Base-by-base conservation (phyloP, 176 grass and related monocot genomes). In the Bonia amplexicaulis region DNA sequence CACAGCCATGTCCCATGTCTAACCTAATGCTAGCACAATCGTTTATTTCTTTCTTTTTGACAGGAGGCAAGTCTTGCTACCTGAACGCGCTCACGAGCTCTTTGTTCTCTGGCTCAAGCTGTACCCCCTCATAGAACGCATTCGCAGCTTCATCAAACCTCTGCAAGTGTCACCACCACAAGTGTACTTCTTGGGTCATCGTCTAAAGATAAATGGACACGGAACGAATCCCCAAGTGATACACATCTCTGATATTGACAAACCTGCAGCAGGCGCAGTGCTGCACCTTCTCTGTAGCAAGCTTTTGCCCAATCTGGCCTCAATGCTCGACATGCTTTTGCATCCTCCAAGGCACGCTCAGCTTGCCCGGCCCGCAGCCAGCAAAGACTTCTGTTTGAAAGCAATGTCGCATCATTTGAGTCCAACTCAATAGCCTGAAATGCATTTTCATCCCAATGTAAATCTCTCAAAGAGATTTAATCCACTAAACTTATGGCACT, bases 1-100 rank as follows among this genome's bases (percentile, higher is more conserved):
- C 23, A n/a, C n/a, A n/a, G n/a, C n/a, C n/a, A n/a, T n/a, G n/a
- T n/a, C n/a, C n/a, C n/a, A n/a, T n/a, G n/a, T n/a, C n/a, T n/a
- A n/a, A n/a, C n/a, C n/a, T n/a, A n/a, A n/a, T n/a, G n/a, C n/a
- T n/a, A n/a, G n/a, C n/a, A 0, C 12, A 29, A 74, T 51, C 17
- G 45, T 48, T 76, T 9, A 4, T 49, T n/a, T 8, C 68, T 46
- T 11, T 27, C 40, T 39, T 44, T 57, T 78, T 13, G 0, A 70
- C 20, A 2, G 6, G 14, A 0, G 11, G 2, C 10, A 42, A 42
- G n/a, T 35, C 48, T 46, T 77, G 71, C 26, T 81, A 97, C 95
- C 92, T 95, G 89, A 98, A 98, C 12, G 96, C 85, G 78, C 61
- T 86, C 46, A 95, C 85, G 26, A 98, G 93, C 89, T 98, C 96